Base-by-base conservation (phyloP, 768 basidiomycete species). In the Pholiota microspora region DNA sequence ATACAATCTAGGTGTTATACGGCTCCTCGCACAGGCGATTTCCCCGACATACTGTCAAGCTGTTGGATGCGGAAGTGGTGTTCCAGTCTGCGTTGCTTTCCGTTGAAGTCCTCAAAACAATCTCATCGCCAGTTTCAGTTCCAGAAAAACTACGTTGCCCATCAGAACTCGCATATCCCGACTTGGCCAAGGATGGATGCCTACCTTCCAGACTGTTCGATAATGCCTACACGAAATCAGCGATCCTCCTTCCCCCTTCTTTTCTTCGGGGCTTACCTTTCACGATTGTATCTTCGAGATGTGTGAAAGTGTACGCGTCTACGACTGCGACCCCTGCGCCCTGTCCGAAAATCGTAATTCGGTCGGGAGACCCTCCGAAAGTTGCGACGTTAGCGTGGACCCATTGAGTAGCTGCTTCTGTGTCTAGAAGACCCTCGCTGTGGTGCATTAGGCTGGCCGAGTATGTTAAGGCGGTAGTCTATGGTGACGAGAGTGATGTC, bases 351-450 rank as follows among this genome's bases (percentile, higher is more conserved):
- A 75, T 45, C 9, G 61, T 59, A 10, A 75, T 65, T 51, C 78
- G 67, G 2, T 69, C 57, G 2, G 71, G 73, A 51, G 73, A 71
- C n/a, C 73, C 73, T 47, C 73, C 73, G 34, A 80, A 81, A 23
- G 61, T 67, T 7, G 68, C 71, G 36, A 81, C 79, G 58, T 81
- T 77, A 42, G 71, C 64, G 36, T 75, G 70, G 3, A 80, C 71
- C 79, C 77, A 79, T 54, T 77, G 58, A 2, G 79, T 67, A 18
- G 70, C 77, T 10, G 72, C 69, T 23, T 72, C 64, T 6, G 66
- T 27, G 53, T 76, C 74, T 6, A 74, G 64, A 4, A 74, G 62
- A 10, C 72, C 56, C 58, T 13, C 73, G 65, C 49, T 75, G 73
- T 23, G 74, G 73, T 4, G 73, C 72, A 46, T 65, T 68, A 0